phyloP scores from a whole-genome alignment of 306 rosid genomes.

The Psophocarpus tetragonolobus region DNA sequence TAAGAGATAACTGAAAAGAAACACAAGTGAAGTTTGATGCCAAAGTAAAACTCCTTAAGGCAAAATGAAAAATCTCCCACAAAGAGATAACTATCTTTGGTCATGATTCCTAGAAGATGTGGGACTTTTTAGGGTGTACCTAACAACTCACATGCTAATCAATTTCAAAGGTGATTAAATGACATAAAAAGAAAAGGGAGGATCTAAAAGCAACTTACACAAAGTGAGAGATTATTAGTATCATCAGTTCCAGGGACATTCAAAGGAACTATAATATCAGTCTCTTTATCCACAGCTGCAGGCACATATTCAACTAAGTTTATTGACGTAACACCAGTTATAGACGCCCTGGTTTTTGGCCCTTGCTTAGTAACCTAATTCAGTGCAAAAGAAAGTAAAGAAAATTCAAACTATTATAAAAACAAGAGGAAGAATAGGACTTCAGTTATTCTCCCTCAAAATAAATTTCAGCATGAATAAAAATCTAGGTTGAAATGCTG shows the following conservation, averaged over 20 bases:
- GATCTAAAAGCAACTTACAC: slow-evolving; percentile 41
- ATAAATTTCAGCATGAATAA: neutral
- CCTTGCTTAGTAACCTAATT: slow-evolving; percentile 65
- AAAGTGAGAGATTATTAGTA: slow-evolving; percentile 47
- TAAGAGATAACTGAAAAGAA: slow-evolving; percentile 54
- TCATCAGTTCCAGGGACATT: slow-evolving; percentile 49
- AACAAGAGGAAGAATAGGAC: neutral
- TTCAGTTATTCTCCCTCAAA: neutral
- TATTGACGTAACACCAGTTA: slow-evolving; percentile 59
- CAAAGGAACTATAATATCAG: slow-evolving; percentile 41
- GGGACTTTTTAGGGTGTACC: too few species aligned
- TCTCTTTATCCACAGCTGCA: slow-evolving; percentile 59
- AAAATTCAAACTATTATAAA: neutral
- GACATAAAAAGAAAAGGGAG: neutral
- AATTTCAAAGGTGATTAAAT: neutral
- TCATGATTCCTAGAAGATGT: too few species aligned
- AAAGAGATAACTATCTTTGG: too few species aligned
- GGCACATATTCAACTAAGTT: slow-evolving; percentile 60
- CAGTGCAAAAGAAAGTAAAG: neutral
- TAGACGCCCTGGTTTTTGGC: slow-evolving; percentile 50
- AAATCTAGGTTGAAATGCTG: neutral
- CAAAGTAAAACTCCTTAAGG: neutral
- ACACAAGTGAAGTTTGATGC: neutral
- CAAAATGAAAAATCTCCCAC: neutral
- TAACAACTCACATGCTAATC: too few species aligned